Conservation (phyloP, 306 rosid genomes). For the Quercus glauca region DNA sequence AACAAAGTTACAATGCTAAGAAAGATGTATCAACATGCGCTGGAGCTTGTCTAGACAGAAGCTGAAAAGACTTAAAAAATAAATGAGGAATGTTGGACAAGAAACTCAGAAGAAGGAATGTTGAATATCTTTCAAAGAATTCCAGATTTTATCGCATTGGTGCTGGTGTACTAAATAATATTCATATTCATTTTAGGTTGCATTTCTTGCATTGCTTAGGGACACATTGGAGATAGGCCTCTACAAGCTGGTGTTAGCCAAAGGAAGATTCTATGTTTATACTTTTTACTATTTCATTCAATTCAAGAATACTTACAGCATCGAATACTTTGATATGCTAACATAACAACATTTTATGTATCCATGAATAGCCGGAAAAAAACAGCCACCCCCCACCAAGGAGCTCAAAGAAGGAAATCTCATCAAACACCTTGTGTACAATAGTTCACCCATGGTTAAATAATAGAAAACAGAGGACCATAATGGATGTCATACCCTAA, state of each 20-base stretch:
- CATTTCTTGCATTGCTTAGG: not conserved
- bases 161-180: not conserved
- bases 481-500: no score
- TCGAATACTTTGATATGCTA: not conserved
- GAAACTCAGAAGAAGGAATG: not conserved
- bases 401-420: no score
- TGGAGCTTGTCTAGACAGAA: not conserved
- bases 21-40: not conserved
- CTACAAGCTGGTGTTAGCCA: not conserved
- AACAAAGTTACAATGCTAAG: not conserved
- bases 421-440: no score
- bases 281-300: no score
- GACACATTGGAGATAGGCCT: not conserved
- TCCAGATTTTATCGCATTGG: not conserved
- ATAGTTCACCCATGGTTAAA: no score
- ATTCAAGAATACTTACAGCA: no score
- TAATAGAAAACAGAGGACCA: no score
- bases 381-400: no score
- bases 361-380: no score
- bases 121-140: not conserved
- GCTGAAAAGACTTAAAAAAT: no score
- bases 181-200: not conserved
- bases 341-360: no score
- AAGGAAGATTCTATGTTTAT: not conserved
- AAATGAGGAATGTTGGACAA: not conserved